phyloP scores from a whole-genome alignment of 257 asterid genomes.

The Marsdenia floribunda region DNA sequence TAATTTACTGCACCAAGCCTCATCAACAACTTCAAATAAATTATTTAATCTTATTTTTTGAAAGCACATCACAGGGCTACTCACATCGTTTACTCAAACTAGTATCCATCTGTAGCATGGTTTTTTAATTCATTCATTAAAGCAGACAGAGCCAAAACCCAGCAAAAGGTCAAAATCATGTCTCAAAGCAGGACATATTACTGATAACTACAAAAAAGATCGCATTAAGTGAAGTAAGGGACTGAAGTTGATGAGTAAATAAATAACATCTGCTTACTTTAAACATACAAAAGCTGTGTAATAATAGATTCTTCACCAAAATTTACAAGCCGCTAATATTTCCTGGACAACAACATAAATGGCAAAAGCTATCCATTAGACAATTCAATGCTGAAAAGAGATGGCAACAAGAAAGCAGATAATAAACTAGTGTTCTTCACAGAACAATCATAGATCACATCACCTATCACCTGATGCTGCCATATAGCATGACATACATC shows the following conservation, averaged over 20 bases:
- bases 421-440: background rate
- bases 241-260: background rate
- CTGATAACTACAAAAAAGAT: background rate
- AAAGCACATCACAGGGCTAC: background rate
- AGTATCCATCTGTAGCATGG: background rate
- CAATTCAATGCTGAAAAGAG: background rate
- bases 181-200: no score
- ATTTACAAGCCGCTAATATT: background rate
- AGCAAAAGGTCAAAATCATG: constrained; percentile 1
- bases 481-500: background rate
- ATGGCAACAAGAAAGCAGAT: background rate
- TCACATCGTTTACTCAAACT: background rate
- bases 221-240: background rate
- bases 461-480: background rate
- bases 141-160: background rate
- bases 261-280: background rate
- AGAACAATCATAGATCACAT: constrained; percentile 3
- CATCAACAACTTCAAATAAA: background rate
- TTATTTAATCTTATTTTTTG: background rate
- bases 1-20: background rate
- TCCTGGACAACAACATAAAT: background rate
- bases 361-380: background rate
- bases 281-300: background rate
- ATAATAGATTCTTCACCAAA: background rate
- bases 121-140: background rate